Percentiles rank a stretch among this genome's conserved stretches.
Evolutionary conservation across 1,284 basidiomycete genomes (phyloP).

Genomic region (Malassezia arunalokei): DNA sequence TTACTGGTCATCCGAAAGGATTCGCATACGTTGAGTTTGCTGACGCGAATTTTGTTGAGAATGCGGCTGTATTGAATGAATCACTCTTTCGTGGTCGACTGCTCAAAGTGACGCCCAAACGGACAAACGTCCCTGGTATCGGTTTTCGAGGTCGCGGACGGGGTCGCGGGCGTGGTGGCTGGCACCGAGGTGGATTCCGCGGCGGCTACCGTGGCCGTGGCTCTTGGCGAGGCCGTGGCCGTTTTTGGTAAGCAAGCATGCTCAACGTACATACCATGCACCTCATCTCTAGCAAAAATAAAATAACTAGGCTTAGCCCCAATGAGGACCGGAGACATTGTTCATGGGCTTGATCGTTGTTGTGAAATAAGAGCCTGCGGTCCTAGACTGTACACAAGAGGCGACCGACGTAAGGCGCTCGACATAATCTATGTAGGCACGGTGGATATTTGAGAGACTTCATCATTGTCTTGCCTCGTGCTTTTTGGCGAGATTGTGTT

Average conservation of each 20-base stretch:
- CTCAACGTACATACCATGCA: too few species aligned
- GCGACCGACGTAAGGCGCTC: not conserved
- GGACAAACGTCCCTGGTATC: constrained; percentile 43
- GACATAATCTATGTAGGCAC: not conserved
- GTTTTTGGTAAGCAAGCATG: constrained; percentile 2
- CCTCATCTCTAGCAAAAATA: too few species aligned
- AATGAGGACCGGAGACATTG: too few species aligned
- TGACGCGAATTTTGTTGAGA: constrained; percentile 80
- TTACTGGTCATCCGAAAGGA: constrained; percentile 97
- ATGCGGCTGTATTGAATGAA: constrained; percentile 88
- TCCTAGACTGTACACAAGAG: not conserved
- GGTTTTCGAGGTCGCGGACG: constrained; percentile 31
- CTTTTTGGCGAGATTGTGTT: too few species aligned
- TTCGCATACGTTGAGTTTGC: constrained; percentile 99
- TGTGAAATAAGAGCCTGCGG: not conserved
- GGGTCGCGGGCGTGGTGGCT: constrained; percentile 36
- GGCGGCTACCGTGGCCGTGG: constrained; percentile 19
- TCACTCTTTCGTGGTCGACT: constrained; percentile 82
- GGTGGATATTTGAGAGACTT: not conserved
- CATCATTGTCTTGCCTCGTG: not conserved
- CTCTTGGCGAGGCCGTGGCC: constrained; percentile 25
- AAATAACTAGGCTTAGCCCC: too few species aligned
- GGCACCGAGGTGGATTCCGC: constrained; percentile 20
- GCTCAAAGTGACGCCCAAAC: constrained; percentile 58
- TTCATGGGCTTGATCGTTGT: too few species aligned